Base-by-base conservation (phyloP, 148 eudicot genomes). In the Camellia lanceoleosa region DNA sequence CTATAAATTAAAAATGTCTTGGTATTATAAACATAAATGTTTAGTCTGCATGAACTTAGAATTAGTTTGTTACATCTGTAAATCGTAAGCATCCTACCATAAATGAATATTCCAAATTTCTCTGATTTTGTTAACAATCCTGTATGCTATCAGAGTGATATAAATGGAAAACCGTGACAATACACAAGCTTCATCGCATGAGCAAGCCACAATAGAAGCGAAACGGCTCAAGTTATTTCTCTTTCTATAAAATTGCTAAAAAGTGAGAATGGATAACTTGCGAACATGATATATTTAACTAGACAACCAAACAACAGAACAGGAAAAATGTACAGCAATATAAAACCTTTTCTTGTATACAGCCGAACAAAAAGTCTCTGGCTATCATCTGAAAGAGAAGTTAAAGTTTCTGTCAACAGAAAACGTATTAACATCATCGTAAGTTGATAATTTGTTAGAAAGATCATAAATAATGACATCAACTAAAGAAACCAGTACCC, bases 301-400 rank as follows among this genome's bases (percentile, higher is more conserved):
- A 70, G 68, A 51, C 63, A 44, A 54, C 20, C 18, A 20, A 73
- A 75, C 69, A 74, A 42, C 66, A 59, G 41, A 71, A 44, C 49
- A 46, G 13, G 9, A 44, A 49, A 58, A 7, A 68, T 60, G 66
- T 42, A 70, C 1, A 54, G 46, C 19, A 77, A 78, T 59, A 51
- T 47, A 54, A 30, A 51, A 93, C 98, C 97, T 93, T 95, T 95
- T 83, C 98, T 89, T 68, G 91, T 87, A 83, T 93, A 95, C 54
- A 95, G 89, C 78, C 98, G 96, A 75, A 91, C 82, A 83, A 95
- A 93, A 71, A 95, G 97, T 84, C 97, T 87, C 83, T 90, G 94
- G 79, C 92, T 86, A 84, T 95, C 98, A 92, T 93, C 91, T 76
- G 97, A 88, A 85, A 93, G 89, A 7, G 91, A 85, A 60, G 56